These are phyloP conservation scores for Pneumocystis oryctolagi DNA, from an alignment of 1,139 yeast species.

Conservation along the genomic window DNA sequence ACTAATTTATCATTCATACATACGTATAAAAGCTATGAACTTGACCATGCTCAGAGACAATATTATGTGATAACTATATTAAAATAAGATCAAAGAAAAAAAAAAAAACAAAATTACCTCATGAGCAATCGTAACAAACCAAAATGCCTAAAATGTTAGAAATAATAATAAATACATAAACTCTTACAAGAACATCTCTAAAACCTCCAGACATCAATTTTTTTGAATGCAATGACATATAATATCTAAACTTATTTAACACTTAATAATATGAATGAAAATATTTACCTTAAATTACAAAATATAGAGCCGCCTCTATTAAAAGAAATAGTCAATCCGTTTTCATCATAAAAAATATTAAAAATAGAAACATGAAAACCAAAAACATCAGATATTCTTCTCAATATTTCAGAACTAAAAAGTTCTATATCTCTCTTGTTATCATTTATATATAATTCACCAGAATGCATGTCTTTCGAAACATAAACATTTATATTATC, in stretches of 20 bases:
- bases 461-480: background rate
- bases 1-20: constrained; percentile 5
- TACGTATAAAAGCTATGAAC: constrained; percentile 27
- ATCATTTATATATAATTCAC: background rate
- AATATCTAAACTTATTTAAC: background rate
- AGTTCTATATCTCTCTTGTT: constrained; percentile 8
- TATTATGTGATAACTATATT: constrained; percentile 27
- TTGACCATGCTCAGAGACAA: constrained; percentile 26
- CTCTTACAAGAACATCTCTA: constrained; percentile 18
- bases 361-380: constrained; percentile 16
- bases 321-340: constrained; percentile 24
- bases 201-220: constrained; percentile 13
- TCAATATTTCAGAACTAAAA: constrained; percentile 9
- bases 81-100: background rate
- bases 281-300: constrained; percentile 25
- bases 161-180: constrained; percentile 15
- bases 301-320: constrained; percentile 27
- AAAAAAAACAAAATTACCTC: constrained; percentile 12
- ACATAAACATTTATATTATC: background rate
- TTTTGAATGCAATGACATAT: constrained; percentile 4
- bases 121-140: constrained; percentile 30
- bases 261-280: constrained; percentile 12
- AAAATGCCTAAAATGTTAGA: constrained; percentile 11
- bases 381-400: constrained; percentile 15
- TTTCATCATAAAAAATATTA: constrained; percentile 22